Evolutionary conservation across 2,329 filamentous ascomycete species (phyloP), one percentile per base, ranked within the genome.

Genomic region (Ascomycota sp.): DNA sequence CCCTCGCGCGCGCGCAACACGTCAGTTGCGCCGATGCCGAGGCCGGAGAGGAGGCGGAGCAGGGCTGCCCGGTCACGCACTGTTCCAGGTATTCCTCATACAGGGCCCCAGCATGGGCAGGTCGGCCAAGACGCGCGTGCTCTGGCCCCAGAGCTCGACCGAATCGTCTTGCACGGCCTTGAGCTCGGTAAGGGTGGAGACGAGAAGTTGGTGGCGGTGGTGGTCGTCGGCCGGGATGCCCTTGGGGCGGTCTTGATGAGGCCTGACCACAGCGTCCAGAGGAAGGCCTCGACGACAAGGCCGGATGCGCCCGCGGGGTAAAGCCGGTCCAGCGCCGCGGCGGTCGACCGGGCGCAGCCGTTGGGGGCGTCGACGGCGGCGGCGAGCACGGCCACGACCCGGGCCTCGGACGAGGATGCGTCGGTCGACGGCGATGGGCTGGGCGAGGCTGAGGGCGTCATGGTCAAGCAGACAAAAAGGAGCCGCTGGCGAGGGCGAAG

Each of bases 231-330:
- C 41, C 19, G 44, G 43, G 6, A 48, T 38, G 29, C 38, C 37
- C 29, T 38, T 41, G n/a, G n/a, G 27, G 33, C 44, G 12, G 43
- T 34, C 21, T 34, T 32, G 27, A 46, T 30, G 27, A 48, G 27
- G 12, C 44, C 30, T 4, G 36, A 34, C 48, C 48, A 50, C 13
- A 50, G 34, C 3, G 33, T 36, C 42, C 45, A 49, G 30, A 50
- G 40, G 32, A 42, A 45, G 25, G 38, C 33, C 28, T 45, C 43
- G 28, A 35, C 27, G 8, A 40, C 33, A 5, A 40, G 35, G 20
- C 32, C 26, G 20, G 25, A 11, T 7, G 28, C 15, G 25, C 31
- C 34, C 13, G 31, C 29, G 7, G 35, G 34, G 31, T 42, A 45
- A 8, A 46, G 40, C 27, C 37, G 26, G 36, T 48, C 43, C 28